Evolutionary conservation across 176 grass and related monocot species (phyloP).

Genomic region (Rhynchospora pubera): DNA sequence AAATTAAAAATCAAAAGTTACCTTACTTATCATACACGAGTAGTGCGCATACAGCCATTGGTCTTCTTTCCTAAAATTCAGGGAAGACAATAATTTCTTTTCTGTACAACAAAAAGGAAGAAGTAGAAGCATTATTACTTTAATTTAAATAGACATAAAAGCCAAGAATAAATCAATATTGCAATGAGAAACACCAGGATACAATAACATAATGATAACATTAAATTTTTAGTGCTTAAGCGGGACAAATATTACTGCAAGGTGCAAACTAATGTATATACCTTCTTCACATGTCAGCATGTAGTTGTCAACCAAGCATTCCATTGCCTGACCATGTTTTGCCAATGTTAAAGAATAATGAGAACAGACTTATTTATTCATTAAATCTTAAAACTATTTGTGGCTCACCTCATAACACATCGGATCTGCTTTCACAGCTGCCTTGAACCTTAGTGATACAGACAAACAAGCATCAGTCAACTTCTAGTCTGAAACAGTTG

Average conservation of each 20-base stretch:
- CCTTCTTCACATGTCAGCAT: constrained; percentile 96
- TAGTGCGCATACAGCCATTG: constrained; percentile 80
- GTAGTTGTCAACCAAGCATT: constrained; percentile 96
- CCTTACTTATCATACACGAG: constrained; percentile 90
- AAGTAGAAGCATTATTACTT: constrained; percentile 1
- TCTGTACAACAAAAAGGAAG: constrained; percentile 40
- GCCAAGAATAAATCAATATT: constrained; percentile 4
- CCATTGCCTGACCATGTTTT: constrained; percentile 53
- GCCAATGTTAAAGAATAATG: constrained; percentile 14
- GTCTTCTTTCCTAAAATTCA: constrained; percentile 91
- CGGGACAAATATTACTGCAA: neutral
- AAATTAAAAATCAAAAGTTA: constrained; percentile 24
- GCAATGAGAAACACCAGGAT: neutral
- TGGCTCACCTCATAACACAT: constrained; percentile 87
- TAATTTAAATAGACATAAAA: neutral
- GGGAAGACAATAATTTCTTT: constrained; percentile 66
- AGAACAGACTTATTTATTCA: constrained; percentile 8
- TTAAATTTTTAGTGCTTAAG: neutral
- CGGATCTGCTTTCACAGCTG: constrained; percentile 86
- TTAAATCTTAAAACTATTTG: neutral
- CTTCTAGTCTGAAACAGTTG: neutral
- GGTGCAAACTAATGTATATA: constrained; percentile 8
- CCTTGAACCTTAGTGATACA: constrained; percentile 70
- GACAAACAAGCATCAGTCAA: neutral
- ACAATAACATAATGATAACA: neutral